phyloP scores from a whole-genome alignment of 2,329 filamentous ascomycete species.

The Xylariomycetidae sp. region DNA sequence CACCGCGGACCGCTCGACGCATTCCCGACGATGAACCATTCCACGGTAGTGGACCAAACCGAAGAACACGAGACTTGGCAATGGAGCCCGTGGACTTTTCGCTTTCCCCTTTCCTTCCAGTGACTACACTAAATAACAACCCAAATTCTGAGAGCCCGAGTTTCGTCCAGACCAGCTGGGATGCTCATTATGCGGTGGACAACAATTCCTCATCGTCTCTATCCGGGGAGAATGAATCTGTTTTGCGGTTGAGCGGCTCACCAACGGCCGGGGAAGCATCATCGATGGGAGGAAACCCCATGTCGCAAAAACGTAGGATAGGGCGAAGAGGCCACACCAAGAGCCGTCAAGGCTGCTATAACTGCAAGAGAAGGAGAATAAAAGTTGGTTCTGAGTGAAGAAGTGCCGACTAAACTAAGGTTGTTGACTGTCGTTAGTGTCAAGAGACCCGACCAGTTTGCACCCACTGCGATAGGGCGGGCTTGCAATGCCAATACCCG shows the following conservation, averaged over 20 bases:
- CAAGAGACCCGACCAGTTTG: conserved; percentile 60
- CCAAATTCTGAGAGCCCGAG: no score
- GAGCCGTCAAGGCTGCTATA: conserved; percentile 59
- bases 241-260: conserved; percentile 9
- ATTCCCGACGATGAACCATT: no score
- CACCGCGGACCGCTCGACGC: no score
- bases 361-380: conserved; percentile 61
- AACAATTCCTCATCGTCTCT: conserved; percentile 12
- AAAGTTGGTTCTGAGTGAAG: conserved; percentile 50
- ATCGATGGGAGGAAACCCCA: no score
- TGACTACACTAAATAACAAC: no score
- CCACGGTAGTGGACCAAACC: no score
- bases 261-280: no score
- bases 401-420: not conserved
- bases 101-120: no score
- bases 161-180: no score
- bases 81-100: no score
- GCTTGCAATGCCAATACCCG: conserved; percentile 58
- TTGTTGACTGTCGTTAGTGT: conserved; percentile 37
- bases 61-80: no score
- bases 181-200: conserved; percentile 8
- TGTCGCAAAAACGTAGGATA: conserved; percentile 32
- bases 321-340: conserved; percentile 61
- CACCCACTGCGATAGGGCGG: conserved; percentile 57
- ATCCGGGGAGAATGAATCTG: conserved; percentile 1